phyloP scores from a whole-genome alignment of 2,329 filamentous ascomycete genomes.

The Ophiostoma sp. region DNA sequence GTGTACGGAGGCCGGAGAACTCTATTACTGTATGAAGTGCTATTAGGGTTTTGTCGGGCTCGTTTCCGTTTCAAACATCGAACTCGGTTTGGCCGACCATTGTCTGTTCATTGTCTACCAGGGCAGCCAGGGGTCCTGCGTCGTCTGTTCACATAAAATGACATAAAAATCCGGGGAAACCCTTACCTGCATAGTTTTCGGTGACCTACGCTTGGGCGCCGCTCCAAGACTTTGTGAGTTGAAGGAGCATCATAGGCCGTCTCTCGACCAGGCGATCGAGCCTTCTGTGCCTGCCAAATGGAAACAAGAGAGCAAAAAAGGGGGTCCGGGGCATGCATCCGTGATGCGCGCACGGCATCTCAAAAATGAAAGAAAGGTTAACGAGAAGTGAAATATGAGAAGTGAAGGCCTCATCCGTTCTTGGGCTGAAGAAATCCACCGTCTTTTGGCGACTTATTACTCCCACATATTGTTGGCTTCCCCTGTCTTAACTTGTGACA shows the following conservation, averaged over 20 bases:
- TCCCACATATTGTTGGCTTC: background rate
- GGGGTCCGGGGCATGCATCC: background rate
- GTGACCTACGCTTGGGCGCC: background rate
- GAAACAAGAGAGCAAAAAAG: background rate
- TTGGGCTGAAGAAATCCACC: background rate
- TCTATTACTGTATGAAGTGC: background rate
- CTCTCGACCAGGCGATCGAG: background rate
- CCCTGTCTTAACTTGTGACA: background rate
- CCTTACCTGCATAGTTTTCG: background rate
- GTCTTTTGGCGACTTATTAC: no score
- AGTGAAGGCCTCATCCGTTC: background rate
- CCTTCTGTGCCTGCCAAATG: background rate
- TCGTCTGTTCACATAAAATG: background rate
- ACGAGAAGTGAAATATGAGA: background rate
- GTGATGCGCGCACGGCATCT: conserved; percentile 1
- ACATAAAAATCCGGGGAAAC: conserved; percentile 14
- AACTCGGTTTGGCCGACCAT: background rate
- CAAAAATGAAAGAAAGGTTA: background rate
- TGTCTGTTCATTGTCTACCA: no score
- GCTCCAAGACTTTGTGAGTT: background rate
- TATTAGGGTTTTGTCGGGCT: background rate
- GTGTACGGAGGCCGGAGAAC: background rate
- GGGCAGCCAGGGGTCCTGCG: background rate
- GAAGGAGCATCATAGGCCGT: background rate
- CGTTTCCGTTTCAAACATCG: conserved; percentile 2